Evolutionary conservation across 257 asterid genomes (phyloP), one percentile per base, ranked within the genome.

Genomic region (Ligustrum vulgare): DNA sequence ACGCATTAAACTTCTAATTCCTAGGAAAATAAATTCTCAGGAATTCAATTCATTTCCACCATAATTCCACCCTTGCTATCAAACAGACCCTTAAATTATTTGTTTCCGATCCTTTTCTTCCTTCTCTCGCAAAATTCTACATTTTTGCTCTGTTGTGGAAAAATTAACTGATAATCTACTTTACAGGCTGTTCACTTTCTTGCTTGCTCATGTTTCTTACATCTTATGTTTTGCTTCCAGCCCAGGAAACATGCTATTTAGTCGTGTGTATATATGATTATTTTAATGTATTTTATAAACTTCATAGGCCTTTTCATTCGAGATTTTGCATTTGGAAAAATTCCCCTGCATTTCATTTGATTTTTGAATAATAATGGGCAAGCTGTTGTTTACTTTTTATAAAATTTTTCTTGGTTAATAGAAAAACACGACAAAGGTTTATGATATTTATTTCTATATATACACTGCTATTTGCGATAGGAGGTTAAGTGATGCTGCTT

Each of bases 91-190:
- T n/a, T 41, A 41, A 41, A 41, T 41, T 41, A 10, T 41, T 10
- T 41, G 47, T 32, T 70, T 60, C 60, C 49, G 74, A 64, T 73
- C 60, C 66, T 58, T 64, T 41, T 22, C 33, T 23, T 72, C 28
- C 66, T 34, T 77, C 12, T 22, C 63, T 3, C 47, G 10, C 47
- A 28, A 28, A 68, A 31, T 6, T 60, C 54, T 69, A 15, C 37
- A 39, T 37, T 23, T 74, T 6, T 56, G 33, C 43, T 69, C 3
- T 56, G 36, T 43, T n/a, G 32, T 16, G 71, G 16, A 60, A 35
- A 33, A 45, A 45, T 20, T 3, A 58, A 31, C 32, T 2, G 34
- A 31, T 76, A 39, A 65, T 65, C 56, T 31, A 54, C 62, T 69
- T 72, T 54, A 25, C 34, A 18, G 47, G 49, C 8, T 70, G 39